Percentiles rank a stretch among this genome's conserved stretches.
These are phyloP conservation scores for Neurospora crassa DNA, from an alignment of 2,329 filamentous ascomycete genomes.

Conservation along the genomic window DNA sequence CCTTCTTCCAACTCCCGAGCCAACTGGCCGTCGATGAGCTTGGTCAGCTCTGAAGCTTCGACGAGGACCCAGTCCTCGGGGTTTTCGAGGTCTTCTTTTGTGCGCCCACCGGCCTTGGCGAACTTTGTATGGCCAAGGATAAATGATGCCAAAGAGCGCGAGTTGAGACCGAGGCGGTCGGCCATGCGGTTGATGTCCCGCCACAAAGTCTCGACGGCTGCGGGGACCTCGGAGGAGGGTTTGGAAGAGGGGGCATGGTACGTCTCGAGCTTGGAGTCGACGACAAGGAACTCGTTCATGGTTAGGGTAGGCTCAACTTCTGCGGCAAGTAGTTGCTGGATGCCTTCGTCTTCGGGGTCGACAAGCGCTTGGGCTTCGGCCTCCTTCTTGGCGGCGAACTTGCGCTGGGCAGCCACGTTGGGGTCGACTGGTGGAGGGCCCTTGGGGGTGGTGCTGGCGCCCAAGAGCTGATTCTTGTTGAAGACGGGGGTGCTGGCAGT, in stretches of 20 bases:
- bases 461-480: constrained; percentile 29
- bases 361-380: constrained; percentile 47
- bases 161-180: constrained; percentile 81
- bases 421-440: constrained; percentile 34
- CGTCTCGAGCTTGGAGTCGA: constrained; percentile 26
- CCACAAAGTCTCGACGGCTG: constrained; percentile 59
- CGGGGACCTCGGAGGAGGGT: constrained; percentile 30
- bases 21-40: constrained; percentile 55
- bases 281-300: constrained; percentile 59
- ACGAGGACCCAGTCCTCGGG: constrained; percentile 63
- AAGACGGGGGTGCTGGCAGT: constrained; percentile 51
- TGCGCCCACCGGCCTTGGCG: constrained; percentile 43
- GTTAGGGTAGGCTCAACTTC: constrained; percentile 50
- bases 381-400: constrained; percentile 43
- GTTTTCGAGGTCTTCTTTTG: constrained; percentile 58
- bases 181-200: constrained; percentile 90
- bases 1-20: constrained; percentile 55
- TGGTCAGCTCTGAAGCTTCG: constrained; percentile 61
- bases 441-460: constrained; percentile 27
- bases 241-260: background rate
- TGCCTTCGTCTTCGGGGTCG: constrained; percentile 61
- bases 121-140: constrained; percentile 57
- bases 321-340: constrained; percentile 53
- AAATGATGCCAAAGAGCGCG: constrained; percentile 53
- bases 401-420: constrained; percentile 41